Evolutionary conservation across 441 rosid species (phyloP), one percentile per base, ranked within the genome.

Genomic region (Isatis lusitanica): DNA sequence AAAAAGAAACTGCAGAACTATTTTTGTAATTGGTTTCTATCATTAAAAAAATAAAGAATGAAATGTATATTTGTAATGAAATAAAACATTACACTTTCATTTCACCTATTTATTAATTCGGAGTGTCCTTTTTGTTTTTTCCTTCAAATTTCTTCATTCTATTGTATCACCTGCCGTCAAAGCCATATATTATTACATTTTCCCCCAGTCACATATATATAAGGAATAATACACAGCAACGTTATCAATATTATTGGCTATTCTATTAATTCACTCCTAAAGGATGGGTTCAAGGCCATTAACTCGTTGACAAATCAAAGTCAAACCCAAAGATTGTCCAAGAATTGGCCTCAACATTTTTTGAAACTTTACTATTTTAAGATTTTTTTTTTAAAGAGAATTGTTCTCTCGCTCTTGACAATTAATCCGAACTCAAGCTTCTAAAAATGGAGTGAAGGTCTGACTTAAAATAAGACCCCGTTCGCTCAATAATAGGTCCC

Each of bases 401-500:
- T 35, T 35, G 6, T 15, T 60, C 17, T 48, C 47, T 58, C 31
- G 30, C 44, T 44, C 44, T 69, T 11, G 31, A 12, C 36, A n/a
- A 33, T 8, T 70, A 33, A 55, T 64, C 50, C 21, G 7, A 15
- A 53, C 24, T 21, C 47, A 44, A 46, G 24, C 30, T 24, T 51
- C 8, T 42, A 10, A 31, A 26, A 46, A 15, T 46, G 43, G 52
- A 28, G 6, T 28, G 51, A 9, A 21, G n/a, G 1, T 0, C 8
- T 35, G 60, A 48, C 67, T 51, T 51, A 31, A 67, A 52, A 33
- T 67, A 67, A 66, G 63, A 67, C 18, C 47, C 6, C 28, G 40
- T 42, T 46, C 21, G n/a, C n/a, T 39, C 44, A 74, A 66, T 38
- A 66, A 66, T 74, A 66, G 67, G 53, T 7, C 15, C 55, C 30